phyloP scores from a whole-genome alignment of 768 basidiomycete genomes.

The Lactifluus volemus region DNA sequence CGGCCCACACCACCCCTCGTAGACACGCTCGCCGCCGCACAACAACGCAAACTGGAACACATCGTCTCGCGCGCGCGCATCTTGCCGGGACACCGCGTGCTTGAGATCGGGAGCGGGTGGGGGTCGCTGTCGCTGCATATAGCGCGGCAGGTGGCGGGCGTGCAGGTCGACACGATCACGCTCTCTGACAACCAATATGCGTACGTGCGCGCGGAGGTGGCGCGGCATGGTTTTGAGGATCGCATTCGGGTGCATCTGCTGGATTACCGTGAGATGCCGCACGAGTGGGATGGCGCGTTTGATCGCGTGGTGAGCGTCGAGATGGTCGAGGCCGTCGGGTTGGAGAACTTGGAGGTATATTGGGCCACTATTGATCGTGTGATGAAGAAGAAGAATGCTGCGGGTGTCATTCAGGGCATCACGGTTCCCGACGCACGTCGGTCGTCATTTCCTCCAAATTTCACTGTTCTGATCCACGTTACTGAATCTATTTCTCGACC shows the following conservation, averaged over 20 bases:
- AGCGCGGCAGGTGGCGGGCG: not conserved
- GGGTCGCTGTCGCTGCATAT: conserved; percentile 35
- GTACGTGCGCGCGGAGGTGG: conserved; percentile 34
- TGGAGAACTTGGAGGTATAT: conserved; percentile 35
- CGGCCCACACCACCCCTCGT: conserved; percentile 3
- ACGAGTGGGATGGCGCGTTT: conserved; percentile 38
- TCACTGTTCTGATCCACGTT: not conserved
- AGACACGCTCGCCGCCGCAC: conserved; percentile 28
- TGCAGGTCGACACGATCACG: conserved; percentile 40
- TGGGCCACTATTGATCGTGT: conserved; percentile 33
- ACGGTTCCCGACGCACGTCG: conserved; percentile 9
- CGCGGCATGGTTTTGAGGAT: conserved; percentile 31
- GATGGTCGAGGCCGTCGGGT: conserved; percentile 57
- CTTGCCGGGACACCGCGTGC: conserved; percentile 33
- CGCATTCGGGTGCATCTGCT: conserved; percentile 37
- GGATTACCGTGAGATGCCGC: conserved; percentile 39
- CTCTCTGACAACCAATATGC: conserved; percentile 38
- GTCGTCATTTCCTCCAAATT: not conserved
- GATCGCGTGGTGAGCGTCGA: conserved; percentile 73
- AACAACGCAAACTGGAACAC: conserved; percentile 34
- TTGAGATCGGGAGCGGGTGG: conserved; percentile 46
- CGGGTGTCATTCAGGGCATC: conserved; percentile 27
- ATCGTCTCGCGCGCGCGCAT: conserved; percentile 37
- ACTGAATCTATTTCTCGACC: not conserved
- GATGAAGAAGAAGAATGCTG: conserved; percentile 28